Evolutionary conservation across 306 rosid species (phyloP).

Genomic region (Phaseolus lunatus): DNA sequence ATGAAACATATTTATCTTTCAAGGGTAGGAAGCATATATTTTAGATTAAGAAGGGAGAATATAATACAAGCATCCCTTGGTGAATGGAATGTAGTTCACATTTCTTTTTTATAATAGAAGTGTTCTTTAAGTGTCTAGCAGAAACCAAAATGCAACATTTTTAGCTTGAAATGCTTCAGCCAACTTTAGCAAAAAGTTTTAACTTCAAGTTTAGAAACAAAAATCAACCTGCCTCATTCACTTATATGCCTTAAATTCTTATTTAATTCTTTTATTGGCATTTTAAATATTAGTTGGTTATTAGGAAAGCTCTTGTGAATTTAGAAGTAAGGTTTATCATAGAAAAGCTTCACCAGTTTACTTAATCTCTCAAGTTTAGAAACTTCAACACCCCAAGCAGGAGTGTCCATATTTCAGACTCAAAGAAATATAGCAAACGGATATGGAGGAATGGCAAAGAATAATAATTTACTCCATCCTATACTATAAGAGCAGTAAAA

Average conservation of each 20-base stretch:
- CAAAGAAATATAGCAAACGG: constrained; percentile 6
- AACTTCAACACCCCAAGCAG: background rate
- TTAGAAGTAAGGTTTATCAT: background rate
- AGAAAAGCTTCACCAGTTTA: background rate
- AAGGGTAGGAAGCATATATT: background rate
- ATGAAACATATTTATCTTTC: background rate
- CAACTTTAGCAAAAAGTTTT: background rate
- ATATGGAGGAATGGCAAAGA: constrained; percentile 7
- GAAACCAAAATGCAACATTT: background rate
- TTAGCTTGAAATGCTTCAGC: background rate
- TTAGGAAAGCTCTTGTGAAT: background rate
- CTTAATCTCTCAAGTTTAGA: background rate
- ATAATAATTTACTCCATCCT: background rate
- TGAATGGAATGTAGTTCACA: background rate
- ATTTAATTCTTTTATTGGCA: background rate
- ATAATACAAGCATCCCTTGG: background rate
- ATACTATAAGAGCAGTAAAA: constrained; percentile 14
- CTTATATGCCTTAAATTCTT: no score
- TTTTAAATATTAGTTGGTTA: background rate
- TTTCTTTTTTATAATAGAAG: background rate
- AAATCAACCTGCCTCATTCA: background rate
- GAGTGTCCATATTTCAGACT: background rate
- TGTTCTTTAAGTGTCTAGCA: background rate
- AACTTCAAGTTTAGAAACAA: background rate
- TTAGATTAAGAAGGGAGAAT: background rate